These are phyloP conservation scores for Solanum lignicaule DNA, from an alignment of 257 asterid species.

Conservation along the genomic window DNA sequence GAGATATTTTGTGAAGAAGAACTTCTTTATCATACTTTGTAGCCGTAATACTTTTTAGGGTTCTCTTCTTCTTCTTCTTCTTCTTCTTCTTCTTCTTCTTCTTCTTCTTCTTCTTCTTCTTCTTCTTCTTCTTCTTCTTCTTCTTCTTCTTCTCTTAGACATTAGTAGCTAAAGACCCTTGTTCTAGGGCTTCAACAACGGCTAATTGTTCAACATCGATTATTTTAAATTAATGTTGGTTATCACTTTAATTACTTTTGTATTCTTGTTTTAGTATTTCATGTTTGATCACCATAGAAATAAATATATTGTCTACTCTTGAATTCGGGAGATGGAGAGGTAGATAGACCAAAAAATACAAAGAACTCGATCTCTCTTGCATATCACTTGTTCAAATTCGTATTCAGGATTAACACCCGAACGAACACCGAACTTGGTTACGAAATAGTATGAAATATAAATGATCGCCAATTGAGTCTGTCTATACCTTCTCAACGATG, in stretches of 20 bases:
- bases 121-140: no score
- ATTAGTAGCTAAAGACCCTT: background rate
- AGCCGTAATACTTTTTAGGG: no score
- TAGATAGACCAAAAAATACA: no score
- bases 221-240: background rate
- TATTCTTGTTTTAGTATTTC: background rate
- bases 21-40: background rate
- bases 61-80: no score
- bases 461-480: background rate
- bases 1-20: background rate
- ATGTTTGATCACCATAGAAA: background rate
- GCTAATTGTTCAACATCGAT: no score
- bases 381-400: no score
- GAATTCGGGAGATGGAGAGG: no score
- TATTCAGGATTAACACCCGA: fast-evolving
- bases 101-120: no score
- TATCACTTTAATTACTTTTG: background rate
- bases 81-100: no score
- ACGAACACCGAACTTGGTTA: no score
- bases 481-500: background rate
- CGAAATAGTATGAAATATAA: background rate
- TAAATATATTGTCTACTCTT: background rate
- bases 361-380: background rate
- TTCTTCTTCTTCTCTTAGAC: no score
- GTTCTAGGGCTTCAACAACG: background rate